Evolutionary conservation across 1,284 basidiomycete species (phyloP).

Genomic region (Microbotryomycetes sp.): DNA sequence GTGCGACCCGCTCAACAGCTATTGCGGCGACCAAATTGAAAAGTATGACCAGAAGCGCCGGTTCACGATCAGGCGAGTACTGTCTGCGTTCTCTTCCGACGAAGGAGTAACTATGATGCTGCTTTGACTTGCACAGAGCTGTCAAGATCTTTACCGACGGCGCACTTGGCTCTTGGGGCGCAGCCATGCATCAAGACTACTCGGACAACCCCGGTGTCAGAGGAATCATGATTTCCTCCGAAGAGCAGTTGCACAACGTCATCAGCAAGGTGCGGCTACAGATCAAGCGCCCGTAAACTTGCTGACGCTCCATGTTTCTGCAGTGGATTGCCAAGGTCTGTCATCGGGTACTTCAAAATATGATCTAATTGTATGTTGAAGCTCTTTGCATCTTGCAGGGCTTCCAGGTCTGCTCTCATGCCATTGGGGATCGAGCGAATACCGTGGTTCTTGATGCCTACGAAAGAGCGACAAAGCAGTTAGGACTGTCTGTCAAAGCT

Average conservation of each 20-base stretch:
- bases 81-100: background rate
- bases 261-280: constrained; percentile 47
- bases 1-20: constrained; percentile 50
- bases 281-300: background rate
- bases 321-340: constrained; percentile 17
- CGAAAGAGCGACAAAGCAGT: constrained; percentile 56
- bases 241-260: constrained; percentile 50
- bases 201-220: constrained; percentile 62
- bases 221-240: constrained; percentile 60
- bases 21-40: constrained; percentile 59
- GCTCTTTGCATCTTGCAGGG: constrained; percentile 14
- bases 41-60: constrained; percentile 39
- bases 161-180: constrained; percentile 84
- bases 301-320: background rate
- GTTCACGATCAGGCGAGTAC: constrained; percentile 19
- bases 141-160: constrained; percentile 80
- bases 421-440: constrained; percentile 86
- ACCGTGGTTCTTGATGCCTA: constrained; percentile 70
- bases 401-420: constrained; percentile 62
- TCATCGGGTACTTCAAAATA: constrained; percentile 8
- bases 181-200: constrained; percentile 78
- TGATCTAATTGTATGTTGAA: background rate
- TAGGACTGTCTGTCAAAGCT: constrained; percentile 32
- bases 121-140: constrained; percentile 23
- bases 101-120: background rate